These are phyloP conservation scores for Curvularia verruculosa DNA, from an alignment of 2,329 filamentous ascomycete genomes.

Conservation along the genomic window DNA sequence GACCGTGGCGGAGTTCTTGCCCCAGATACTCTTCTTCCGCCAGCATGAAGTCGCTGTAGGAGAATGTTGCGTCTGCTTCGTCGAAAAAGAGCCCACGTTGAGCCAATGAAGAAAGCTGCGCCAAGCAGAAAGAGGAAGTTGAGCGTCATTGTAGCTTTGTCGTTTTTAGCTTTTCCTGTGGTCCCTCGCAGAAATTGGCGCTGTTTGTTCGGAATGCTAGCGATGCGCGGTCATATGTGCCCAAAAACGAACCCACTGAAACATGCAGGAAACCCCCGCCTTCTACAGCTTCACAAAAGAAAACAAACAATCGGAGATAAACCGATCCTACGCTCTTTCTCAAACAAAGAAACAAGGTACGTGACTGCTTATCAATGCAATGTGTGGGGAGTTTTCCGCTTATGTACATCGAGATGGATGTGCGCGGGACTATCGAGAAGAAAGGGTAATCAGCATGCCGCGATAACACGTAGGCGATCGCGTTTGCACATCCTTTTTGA, in stretches of 20 bases:
- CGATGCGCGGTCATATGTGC: neutral
- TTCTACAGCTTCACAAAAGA: neutral
- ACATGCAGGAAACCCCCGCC: neutral
- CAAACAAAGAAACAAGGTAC: neutral
- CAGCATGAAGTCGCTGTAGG: slow-evolving; percentile 48
- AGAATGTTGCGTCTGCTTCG: slow-evolving; percentile 50
- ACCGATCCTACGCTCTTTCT: neutral
- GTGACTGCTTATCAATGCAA: slow-evolving; percentile 18
- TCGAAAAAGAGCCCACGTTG: slow-evolving; percentile 37
- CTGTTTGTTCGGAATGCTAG: neutral
- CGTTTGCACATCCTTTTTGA: slow-evolving; percentile 6
- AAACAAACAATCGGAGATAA: neutral
- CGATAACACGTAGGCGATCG: slow-evolving; percentile 8
- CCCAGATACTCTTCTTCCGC: slow-evolving; percentile 53
- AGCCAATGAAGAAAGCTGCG: slow-evolving; percentile 38
- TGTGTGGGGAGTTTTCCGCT: slow-evolving; percentile 16
- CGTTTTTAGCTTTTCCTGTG: neutral
- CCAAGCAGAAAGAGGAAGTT: slow-evolving; percentile 37
- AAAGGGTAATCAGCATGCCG: slow-evolving; percentile 16
- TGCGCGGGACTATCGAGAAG: slow-evolving; percentile 14
- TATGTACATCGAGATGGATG: slow-evolving; percentile 17
- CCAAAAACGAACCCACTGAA: neutral
- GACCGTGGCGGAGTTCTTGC: slow-evolving; percentile 61
- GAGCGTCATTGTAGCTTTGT: slow-evolving; percentile 26
- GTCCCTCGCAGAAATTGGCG: neutral